Conservation (phyloP, 2,329 filamentous ascomycete genomes). For the Cordyceps militaris region DNA sequence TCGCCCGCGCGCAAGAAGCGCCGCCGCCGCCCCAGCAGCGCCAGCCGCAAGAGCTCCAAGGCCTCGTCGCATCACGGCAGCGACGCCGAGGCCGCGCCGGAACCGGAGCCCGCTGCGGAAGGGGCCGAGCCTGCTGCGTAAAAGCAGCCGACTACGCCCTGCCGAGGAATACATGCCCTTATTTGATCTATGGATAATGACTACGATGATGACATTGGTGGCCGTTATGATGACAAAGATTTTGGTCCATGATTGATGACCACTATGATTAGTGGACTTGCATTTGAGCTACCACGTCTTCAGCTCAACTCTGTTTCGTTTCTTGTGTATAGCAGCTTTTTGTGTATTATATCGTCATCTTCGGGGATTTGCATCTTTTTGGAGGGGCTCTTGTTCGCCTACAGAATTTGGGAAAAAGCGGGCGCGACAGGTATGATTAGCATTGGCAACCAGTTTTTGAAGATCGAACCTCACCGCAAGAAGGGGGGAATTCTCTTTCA, state of each 20-base stretch:
- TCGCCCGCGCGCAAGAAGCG: conserved; percentile 22
- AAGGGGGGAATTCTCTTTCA: not conserved
- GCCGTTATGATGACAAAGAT: not conserved
- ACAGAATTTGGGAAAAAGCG: not conserved
- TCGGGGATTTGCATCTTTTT: not conserved
- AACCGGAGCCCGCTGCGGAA: not conserved
- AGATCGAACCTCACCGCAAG: not conserved
- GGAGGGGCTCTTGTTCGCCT: not conserved
- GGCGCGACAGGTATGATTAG: not conserved
- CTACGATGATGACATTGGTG: not conserved
- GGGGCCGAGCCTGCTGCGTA: not conserved
- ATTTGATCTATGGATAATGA: not conserved
- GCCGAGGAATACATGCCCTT: not conserved
- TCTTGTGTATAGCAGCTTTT: conserved; percentile 4
- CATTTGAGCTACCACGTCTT: not conserved
- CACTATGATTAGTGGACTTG: not conserved
- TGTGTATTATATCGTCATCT: conserved; percentile 1
- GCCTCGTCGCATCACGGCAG: not conserved
- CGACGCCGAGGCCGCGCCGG: conserved; percentile 2
- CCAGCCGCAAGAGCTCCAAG: conserved; percentile 31
- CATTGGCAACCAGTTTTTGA: not conserved
- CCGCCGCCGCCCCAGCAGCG: conserved; percentile 25
- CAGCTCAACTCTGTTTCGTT: not conserved
- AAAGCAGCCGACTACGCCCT: not conserved
- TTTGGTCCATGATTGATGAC: not conserved